Evolutionary conservation across 441 rosid genomes (phyloP), one percentile per base, ranked within the genome.

Genomic region (Euphorbia celastroides): DNA sequence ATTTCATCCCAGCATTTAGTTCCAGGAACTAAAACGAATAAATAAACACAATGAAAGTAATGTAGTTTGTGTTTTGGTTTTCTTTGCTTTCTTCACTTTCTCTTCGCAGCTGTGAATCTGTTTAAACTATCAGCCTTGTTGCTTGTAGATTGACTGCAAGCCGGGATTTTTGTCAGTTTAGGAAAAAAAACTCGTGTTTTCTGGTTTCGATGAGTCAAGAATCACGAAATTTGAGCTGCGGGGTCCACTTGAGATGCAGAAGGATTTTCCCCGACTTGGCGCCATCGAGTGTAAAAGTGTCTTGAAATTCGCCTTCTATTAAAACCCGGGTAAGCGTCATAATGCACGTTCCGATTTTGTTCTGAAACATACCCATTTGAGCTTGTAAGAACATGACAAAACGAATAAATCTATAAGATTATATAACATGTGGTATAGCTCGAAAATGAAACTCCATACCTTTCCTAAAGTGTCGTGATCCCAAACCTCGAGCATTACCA

Each of bases 381-480:
- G 9, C 57, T 13, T 56, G 13, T 62, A 36, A 27, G 56, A 19
- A 51, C 12, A 51, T 7, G 0, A 13, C 22, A 12, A 51, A 51
- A 51, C 22, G 26, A 7, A 51, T 22, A 51, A 20, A 20, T 7
- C 2, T 17, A 48, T 17, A 48, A 16, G 2, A 48, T 1, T 17
- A 48, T 20, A 48, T 48, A 0, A 48, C 19, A 23, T 17, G 19
- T 17, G 23, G 52, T 2, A 17, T 11, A 46, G 17, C 14, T 13
- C 52, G 38, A 34, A 34, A 34, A 34, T 9, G 44, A 38, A 38
- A 38, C n/a, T 38, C 1, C 9, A 70, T 80, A 92, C 98, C 92
- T 94, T 94, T 57, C 89, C 92, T 44, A 92, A 94, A 54, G 98
- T 90, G 83, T 95, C 98, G 32, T 95, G 99, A 77, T 95, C 99